Percentiles rank a stretch among this genome's conserved stretches.
These are phyloP conservation scores for Filobasidium floriforme DNA, from an alignment of 768 basidiomycete genomes.

Conservation along the genomic window DNA sequence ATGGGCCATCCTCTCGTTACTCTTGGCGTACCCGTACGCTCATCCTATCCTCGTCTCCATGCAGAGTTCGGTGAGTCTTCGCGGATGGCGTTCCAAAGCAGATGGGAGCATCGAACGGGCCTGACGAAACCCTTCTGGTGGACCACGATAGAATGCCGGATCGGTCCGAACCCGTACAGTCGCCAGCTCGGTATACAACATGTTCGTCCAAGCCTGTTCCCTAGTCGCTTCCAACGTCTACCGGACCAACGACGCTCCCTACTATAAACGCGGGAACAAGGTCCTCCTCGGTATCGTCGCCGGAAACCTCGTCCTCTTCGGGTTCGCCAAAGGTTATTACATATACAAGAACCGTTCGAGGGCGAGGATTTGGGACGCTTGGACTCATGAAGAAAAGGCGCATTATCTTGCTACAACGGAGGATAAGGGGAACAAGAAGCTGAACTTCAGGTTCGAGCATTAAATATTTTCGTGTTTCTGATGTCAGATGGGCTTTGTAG, in stretches of 20 bases:
- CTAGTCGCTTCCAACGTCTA: conserved; percentile 52
- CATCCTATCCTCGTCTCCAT: conserved; percentile 32
- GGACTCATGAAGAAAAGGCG: conserved; percentile 53
- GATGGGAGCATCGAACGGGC: no score
- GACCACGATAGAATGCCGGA: conserved; percentile 58
- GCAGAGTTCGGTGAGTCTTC: conserved; percentile 20
- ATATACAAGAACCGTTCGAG: conserved; percentile 51
- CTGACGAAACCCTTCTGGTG: no score
- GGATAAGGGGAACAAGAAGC: conserved; percentile 48
- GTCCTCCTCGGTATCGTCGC: conserved; percentile 53
- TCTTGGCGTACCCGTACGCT: conserved; percentile 53
- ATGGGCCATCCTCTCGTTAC: conserved; percentile 29
- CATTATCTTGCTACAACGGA: conserved; percentile 57
- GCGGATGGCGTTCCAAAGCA: not conserved
- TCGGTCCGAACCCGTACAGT: conserved; percentile 55
- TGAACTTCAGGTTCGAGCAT: conserved; percentile 7
- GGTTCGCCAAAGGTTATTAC: conserved; percentile 55
- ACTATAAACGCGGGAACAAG: conserved; percentile 54
- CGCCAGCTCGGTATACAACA: conserved; percentile 55
- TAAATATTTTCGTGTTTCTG: not conserved
- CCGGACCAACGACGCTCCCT: conserved; percentile 32
- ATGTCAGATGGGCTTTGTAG: no score
- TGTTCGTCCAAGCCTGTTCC: conserved; percentile 55
- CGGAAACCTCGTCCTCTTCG: conserved; percentile 56
- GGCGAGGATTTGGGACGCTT: conserved; percentile 53